These are phyloP conservation scores for Bidens hawaiensis DNA, from an alignment of 140 eudicot genomes.

Conservation along the genomic window DNA sequence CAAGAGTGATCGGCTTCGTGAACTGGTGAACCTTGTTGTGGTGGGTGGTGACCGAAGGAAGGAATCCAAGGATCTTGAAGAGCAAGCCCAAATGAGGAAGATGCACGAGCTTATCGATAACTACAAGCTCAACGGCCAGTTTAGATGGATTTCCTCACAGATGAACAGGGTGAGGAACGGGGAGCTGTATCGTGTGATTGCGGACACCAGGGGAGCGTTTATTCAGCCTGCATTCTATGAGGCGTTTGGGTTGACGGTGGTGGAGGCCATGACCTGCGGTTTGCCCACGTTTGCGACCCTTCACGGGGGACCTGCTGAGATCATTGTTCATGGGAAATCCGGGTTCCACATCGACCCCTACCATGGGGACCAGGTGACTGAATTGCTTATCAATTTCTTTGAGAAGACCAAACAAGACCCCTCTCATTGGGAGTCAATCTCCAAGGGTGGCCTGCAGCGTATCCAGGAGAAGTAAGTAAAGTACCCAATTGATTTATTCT, in stretches of 20 bases:
- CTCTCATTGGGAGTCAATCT: constrained; percentile 67
- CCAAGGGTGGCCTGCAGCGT: constrained; percentile 66
- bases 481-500: no score
- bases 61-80: constrained; percentile 91
- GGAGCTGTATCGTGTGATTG: constrained; percentile 82
- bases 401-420: constrained; percentile 68
- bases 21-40: constrained; percentile 80
- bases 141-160: constrained; percentile 94
- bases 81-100: constrained; percentile 86
- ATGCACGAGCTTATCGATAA: constrained; percentile 76
- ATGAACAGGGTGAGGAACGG: constrained; percentile 90
- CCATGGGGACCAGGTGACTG: constrained; percentile 73
- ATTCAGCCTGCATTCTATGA: constrained; percentile 94
- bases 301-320: constrained; percentile 94
- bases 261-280: constrained; percentile 96
- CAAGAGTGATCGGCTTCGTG: constrained; percentile 67
- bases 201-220: constrained; percentile 77
- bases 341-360: constrained; percentile 97
- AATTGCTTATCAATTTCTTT: constrained; percentile 65
- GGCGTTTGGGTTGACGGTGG: constrained; percentile 96
- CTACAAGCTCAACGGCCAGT: constrained; percentile 77
- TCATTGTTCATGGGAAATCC: constrained; percentile 76
- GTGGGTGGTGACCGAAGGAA: constrained; percentile 99
- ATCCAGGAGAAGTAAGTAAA: constrained; percentile 67
- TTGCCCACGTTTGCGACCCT: constrained; percentile 85